These are phyloP conservation scores for Chenopodium berlandieri DNA, from an alignment of 148 eudicot genomes.

Conservation along the genomic window DNA sequence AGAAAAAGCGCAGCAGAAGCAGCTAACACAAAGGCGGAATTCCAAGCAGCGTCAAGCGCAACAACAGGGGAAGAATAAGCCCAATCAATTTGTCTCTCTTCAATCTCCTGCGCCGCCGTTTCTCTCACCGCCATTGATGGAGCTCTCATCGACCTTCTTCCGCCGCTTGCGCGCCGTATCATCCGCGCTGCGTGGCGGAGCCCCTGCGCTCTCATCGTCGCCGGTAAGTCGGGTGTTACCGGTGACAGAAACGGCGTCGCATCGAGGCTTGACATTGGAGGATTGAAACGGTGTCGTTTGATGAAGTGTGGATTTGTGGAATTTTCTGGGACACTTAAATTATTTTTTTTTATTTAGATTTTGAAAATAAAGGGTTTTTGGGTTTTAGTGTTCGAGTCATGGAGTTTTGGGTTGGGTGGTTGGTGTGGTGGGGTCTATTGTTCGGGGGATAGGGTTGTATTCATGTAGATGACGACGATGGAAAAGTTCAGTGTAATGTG, in stretches of 20 bases:
- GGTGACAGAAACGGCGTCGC: conserved; percentile 32
- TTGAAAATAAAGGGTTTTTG: too few species aligned
- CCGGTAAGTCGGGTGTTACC: conserved; percentile 8
- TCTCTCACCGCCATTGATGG: conserved; percentile 68
- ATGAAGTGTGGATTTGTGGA: neutral
- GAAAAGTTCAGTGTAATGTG: neutral
- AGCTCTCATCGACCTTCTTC: conserved; percentile 43
- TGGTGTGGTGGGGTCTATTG: neutral
- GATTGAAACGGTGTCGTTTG: neutral
- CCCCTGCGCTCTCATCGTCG: conserved; percentile 36
- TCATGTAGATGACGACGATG: neutral
- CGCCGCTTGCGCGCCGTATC: conserved; percentile 53
- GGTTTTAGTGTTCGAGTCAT: neutral
- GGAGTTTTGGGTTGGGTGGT: neutral
- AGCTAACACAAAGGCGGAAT: conserved; percentile 46
- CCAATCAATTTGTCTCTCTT: conserved; percentile 72
- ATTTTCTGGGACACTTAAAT: neutral
- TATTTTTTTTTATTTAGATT: too few species aligned
- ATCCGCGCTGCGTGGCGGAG: conserved; percentile 60
- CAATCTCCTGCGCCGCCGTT: conserved; percentile 66
- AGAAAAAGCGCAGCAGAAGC: conserved; percentile 31
- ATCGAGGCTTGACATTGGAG: conserved; percentile 18
- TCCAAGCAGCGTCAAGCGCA: conserved; percentile 59
- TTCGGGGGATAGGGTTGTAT: neutral
- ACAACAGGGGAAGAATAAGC: conserved; percentile 68